These are phyloP conservation scores for Arctium minus DNA, from an alignment of 129 eudicot species.

Conservation along the genomic window DNA sequence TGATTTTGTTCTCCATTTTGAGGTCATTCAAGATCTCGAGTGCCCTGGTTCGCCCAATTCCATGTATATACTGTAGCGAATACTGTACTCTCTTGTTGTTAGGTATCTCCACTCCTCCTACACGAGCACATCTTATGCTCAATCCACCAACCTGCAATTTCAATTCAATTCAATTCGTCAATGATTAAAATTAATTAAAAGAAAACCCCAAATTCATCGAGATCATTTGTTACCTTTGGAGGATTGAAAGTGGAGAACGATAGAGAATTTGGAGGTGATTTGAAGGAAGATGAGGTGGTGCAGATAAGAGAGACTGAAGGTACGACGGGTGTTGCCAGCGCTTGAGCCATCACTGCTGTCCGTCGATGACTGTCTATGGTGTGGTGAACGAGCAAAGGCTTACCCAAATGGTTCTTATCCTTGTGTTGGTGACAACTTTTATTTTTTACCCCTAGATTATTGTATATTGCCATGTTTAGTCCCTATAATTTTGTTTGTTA, in stretches of 20 bases:
- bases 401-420: conserved; percentile 15
- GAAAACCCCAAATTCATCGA: neutral
- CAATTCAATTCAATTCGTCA: conserved; percentile 7
- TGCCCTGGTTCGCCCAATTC: conserved; percentile 81
- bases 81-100: conserved; percentile 85
- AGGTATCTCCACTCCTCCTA: conserved; percentile 97
- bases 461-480: neutral
- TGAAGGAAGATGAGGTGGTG: conserved; percentile 36
- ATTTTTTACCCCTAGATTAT: neutral
- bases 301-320: conserved; percentile 62
- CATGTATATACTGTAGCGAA: conserved; percentile 92
- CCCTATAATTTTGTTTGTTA: neutral
- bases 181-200: neutral
- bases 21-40: conserved; percentile 71
- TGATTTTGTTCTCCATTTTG: conserved; percentile 71
- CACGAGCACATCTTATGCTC: conserved; percentile 88
- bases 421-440: neutral
- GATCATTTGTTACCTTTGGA: conserved; percentile 47
- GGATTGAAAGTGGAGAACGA: conserved; percentile 43
- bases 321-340: conserved; percentile 54
- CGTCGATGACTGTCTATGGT: neutral
- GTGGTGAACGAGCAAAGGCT: conserved; percentile 7
- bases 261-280: conserved; percentile 31
- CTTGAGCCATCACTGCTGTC: conserved; percentile 45
- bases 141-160: conserved; percentile 55